A percentile compares a stretch with the other conserved stretches of the same genome.
Conservation (phyloP, 768 basidiomycete genomes). For the Lactarius akahatsu region DNA sequence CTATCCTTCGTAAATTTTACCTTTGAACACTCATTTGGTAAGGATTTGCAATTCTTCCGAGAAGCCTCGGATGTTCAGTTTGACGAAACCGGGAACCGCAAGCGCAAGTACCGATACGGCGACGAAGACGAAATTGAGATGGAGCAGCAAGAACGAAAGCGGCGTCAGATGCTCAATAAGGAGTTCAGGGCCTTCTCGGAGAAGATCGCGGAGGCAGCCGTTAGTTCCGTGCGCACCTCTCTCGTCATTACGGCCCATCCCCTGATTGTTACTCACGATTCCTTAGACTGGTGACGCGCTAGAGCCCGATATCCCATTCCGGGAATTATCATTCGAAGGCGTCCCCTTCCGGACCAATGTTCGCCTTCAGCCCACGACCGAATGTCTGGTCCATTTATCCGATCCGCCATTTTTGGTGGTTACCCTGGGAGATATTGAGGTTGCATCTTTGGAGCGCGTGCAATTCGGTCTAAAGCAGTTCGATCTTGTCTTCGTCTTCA, state of each 20-base stretch:
- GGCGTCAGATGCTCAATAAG: constrained; percentile 85
- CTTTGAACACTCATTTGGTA: constrained; percentile 5
- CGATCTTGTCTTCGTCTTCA: constrained; percentile 95
- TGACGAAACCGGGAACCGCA: constrained; percentile 98
- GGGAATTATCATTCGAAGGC: constrained; percentile 95
- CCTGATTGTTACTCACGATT: constrained; percentile 16
- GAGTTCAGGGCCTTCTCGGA: constrained; percentile 94
- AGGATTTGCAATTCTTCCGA: constrained; percentile 98
- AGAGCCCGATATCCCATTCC: constrained; percentile 95
- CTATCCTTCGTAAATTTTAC: constrained; percentile 15
- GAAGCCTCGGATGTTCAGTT: constrained; percentile 98
- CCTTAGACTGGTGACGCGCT: constrained; percentile 73
- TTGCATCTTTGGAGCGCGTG: constrained; percentile 94
- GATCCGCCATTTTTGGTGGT: constrained; percentile 96
- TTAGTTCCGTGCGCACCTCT: constrained; percentile 58
- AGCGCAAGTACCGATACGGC: constrained; percentile 93
- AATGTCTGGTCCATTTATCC: constrained; percentile 92
- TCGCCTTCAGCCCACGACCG: constrained; percentile 92
- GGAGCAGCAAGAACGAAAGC: constrained; percentile 94
- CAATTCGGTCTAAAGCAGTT: constrained; percentile 96
- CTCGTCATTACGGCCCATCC: background rate
- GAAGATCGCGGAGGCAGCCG: constrained; percentile 83
- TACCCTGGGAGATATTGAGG: constrained; percentile 91
- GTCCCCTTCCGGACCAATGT: constrained; percentile 96
- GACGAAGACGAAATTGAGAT: constrained; percentile 99